These are phyloP conservation scores for Phycomyces blakesleeanus DNA, from an alignment of 192 early-diverging fungal genomes.

Conservation along the genomic window DNA sequence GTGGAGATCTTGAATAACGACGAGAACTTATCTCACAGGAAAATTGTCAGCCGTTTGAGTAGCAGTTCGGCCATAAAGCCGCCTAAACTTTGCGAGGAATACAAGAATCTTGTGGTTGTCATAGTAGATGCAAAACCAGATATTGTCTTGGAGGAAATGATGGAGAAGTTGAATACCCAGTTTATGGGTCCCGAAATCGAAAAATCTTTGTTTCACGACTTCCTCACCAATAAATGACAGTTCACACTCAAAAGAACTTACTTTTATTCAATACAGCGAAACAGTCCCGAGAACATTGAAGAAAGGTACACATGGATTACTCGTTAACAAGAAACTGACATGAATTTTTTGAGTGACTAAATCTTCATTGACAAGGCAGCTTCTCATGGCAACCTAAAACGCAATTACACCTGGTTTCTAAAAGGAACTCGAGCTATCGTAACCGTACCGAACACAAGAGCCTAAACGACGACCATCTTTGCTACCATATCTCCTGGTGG, in stretches of 20 bases:
- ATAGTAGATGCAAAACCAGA: neutral
- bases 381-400: constrained; percentile 16
- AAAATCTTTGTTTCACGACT: constrained; percentile 3
- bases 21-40: neutral
- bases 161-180: neutral
- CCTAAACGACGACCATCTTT: constrained; percentile 7
- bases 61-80: neutral
- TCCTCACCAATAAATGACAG: neutral
- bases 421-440: constrained; percentile 2
- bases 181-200: neutral
- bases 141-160: constrained; percentile 7
- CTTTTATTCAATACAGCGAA: constrained; percentile 1
- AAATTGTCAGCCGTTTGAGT: neutral
- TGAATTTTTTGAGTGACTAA: constrained; percentile 14
- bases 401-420: neutral
- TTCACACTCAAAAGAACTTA: constrained; percentile 1
- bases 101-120: neutral
- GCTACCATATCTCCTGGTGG: constrained; percentile 10
- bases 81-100: neutral
- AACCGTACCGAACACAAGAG: constrained; percentile 3
- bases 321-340: neutral
- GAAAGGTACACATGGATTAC: neutral
- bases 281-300: constrained; percentile 8
- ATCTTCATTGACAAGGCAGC: constrained; percentile 20
- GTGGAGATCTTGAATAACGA: neutral